A percentile compares a stretch with the other conserved stretches of the same genome.
These are phyloP conservation scores for Durio zibethinus DNA, from an alignment of 345 rosid genomes.

Conservation along the genomic window DNA sequence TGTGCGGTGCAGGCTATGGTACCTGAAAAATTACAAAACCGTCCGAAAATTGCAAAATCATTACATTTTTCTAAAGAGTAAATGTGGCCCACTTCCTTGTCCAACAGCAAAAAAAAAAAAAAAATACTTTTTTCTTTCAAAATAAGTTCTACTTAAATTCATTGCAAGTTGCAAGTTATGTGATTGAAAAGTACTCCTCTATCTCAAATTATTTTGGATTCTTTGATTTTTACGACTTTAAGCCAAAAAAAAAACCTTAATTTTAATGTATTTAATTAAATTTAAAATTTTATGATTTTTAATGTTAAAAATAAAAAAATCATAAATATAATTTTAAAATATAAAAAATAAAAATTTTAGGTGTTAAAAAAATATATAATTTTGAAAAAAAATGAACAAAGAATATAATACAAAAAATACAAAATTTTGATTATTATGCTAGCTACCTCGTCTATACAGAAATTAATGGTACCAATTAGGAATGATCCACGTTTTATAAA, in stretches of 20 bases:
- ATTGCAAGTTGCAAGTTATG: background rate
- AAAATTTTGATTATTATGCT: background rate
- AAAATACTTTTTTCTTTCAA: background rate
- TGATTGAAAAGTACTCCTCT: no score
- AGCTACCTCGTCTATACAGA: background rate
- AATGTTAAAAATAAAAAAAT: no score
- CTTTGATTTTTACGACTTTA: no score
- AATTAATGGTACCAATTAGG: background rate
- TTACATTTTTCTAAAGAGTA: background rate
- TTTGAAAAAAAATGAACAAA: no score
- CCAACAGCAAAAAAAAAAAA: background rate
- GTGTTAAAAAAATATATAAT: no score
- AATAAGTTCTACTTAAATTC: background rate
- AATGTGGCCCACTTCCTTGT: background rate
- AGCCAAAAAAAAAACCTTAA: no score
- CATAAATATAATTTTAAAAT: no score
- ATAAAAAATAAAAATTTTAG: no score
- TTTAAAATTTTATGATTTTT: no score
- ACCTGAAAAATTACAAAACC: constrained; percentile 38
- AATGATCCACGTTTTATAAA: background rate
- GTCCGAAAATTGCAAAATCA: background rate
- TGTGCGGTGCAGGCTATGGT: constrained; percentile 80
- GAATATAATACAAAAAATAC: no score
- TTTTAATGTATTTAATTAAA: no score
- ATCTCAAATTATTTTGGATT: no score